Percentiles rank a stretch among this genome's conserved stretches.
These are phyloP conservation scores for Tuctoria greenei DNA, from an alignment of 176 grass and related monocot genomes.

Conservation along the genomic window DNA sequence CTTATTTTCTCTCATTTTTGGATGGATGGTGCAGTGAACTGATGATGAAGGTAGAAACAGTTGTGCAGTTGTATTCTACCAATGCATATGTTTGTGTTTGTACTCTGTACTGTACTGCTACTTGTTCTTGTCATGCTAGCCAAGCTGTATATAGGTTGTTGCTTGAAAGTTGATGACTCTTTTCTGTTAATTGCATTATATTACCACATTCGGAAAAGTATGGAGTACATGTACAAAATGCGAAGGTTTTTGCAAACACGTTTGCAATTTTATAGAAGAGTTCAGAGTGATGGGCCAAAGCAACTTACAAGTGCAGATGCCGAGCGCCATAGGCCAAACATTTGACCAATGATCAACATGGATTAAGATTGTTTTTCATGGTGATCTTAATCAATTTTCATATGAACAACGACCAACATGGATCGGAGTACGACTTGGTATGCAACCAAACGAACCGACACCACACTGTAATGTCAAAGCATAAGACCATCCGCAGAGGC, in stretches of 20 bases:
- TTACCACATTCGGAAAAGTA: not conserved
- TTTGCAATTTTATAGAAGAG: no score
- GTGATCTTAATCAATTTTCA: not conserved
- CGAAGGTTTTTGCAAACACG: no score
- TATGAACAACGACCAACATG: not conserved
- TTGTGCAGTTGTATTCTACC: conserved; percentile 1
- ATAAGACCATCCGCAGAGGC: no score
- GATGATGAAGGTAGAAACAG: conserved; percentile 13
- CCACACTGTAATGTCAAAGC: not conserved
- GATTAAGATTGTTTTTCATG: not conserved
- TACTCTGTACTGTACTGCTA: conserved; percentile 22
- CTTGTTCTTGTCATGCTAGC: conserved; percentile 1
- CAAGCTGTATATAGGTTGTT: conserved; percentile 44
- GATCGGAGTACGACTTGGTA: not conserved
- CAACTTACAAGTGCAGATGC: not conserved
- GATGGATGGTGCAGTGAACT: conserved; percentile 11
- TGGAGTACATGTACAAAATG: no score
- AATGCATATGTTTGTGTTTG: not conserved
- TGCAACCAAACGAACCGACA: not conserved
- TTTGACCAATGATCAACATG: no score
- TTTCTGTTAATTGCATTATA: not conserved
- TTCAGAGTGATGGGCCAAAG: no score
- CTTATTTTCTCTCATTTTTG: conserved; percentile 31
- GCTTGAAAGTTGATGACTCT: not conserved
- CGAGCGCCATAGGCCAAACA: no score